A percentile compares a stretch with the other conserved stretches of the same genome.
phyloP scores from a whole-genome alignment of 495 filamentous ascomycete genomes.

The Recurvomyces mirabilis region DNA sequence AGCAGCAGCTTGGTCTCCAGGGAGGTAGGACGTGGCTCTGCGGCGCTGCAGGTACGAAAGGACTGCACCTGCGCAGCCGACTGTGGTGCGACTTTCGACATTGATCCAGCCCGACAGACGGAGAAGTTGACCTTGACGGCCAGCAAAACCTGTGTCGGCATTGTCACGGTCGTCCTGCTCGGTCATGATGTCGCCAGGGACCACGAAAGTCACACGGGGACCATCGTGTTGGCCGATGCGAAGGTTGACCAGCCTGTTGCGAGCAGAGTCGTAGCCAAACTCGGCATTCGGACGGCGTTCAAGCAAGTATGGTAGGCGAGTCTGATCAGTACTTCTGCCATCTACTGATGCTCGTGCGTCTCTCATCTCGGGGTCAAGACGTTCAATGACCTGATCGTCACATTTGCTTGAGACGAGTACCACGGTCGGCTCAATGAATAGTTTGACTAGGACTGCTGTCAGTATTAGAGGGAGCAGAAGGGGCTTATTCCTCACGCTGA shows the following conservation, averaged over 20 bases:
- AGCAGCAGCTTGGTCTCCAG: slow-evolving; percentile 40
- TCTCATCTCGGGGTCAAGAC: slow-evolving; percentile 30
- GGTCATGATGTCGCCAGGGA: slow-evolving; percentile 43
- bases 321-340: slow-evolving; percentile 31
- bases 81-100: slow-evolving; percentile 59
- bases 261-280: slow-evolving; percentile 62
- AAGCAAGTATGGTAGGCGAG: slow-evolving; percentile 53
- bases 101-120: slow-evolving; percentile 65
- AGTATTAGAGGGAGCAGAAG: background rate
- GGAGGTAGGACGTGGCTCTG: slow-evolving; percentile 46
- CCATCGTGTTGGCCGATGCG: slow-evolving; percentile 38
- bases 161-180: slow-evolving; percentile 36
- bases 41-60: slow-evolving; percentile 67
- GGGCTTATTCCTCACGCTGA: slow-evolving; percentile 36
- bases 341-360: slow-evolving; percentile 20
- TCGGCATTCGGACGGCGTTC: slow-evolving; percentile 65
- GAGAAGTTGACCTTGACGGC: slow-evolving; percentile 54
- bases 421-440: slow-evolving; percentile 69
- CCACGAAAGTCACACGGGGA: slow-evolving; percentile 41
- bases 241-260: slow-evolving; percentile 52
- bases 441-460: slow-evolving; percentile 42
- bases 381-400: slow-evolving; percentile 41
- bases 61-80: slow-evolving; percentile 79
- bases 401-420: slow-evolving; percentile 62
- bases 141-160: slow-evolving; percentile 39